Evolutionary conservation across 257 asterid species (phyloP).

Genomic region (Nicotiana otophora): DNA sequence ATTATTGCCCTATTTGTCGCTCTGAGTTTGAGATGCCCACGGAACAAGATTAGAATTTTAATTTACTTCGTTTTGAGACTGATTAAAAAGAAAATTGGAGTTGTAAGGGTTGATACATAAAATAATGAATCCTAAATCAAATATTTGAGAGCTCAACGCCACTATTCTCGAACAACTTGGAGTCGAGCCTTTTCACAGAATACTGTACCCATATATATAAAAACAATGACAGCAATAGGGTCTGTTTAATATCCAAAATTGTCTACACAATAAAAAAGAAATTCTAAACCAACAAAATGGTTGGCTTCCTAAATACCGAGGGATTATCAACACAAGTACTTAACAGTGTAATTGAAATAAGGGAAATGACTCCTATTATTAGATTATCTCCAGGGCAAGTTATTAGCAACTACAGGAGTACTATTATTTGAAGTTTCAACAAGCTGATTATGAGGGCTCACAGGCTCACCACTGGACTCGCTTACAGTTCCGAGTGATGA

Average conservation of each 20-base stretch:
- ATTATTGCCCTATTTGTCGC: conserved; percentile 19
- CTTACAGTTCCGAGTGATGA: conserved; percentile 17
- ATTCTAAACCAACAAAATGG: conserved; percentile 4
- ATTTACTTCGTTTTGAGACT: too few species aligned
- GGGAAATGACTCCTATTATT: not conserved
- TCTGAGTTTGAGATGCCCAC: not conserved
- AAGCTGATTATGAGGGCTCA: conserved; percentile 19
- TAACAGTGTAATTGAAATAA: not conserved
- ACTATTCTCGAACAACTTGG: not conserved
- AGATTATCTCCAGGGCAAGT: conserved; percentile 7
- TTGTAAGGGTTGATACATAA: not conserved
- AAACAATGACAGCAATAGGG: not conserved
- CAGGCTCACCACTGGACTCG: conserved; percentile 18
- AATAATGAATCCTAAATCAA: not conserved
- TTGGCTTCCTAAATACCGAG: not conserved
- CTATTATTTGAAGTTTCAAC: conserved; percentile 7
- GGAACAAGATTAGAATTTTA: not conserved
- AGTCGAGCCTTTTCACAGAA: not conserved
- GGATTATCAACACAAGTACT: not conserved
- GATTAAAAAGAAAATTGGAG: too few species aligned
- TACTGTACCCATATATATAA: not conserved
- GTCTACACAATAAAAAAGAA: not conserved
- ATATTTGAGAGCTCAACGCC: not conserved
- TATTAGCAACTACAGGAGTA: not conserved
- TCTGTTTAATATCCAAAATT: not conserved